Evolutionary conservation across 139 green algal species (phyloP).

Genomic region (Micromonas commoda): DNA sequence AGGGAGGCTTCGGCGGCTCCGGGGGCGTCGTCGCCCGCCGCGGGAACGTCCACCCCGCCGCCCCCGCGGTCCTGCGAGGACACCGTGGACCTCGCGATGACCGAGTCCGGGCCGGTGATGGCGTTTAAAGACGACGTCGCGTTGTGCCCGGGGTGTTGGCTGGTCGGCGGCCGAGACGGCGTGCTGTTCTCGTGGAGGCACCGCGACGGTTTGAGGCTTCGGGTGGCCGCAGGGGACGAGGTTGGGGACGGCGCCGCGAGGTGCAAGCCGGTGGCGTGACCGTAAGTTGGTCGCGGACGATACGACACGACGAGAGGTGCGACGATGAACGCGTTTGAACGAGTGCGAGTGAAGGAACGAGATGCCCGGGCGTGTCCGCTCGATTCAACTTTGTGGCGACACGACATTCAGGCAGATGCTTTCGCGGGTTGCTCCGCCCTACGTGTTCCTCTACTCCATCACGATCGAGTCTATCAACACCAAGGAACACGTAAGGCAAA

Average conservation of each 20-base stretch:
- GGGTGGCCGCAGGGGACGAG: not conserved
- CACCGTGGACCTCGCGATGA: not conserved
- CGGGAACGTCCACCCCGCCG: not conserved
- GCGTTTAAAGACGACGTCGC: conserved; percentile 3
- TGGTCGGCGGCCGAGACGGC: conserved; percentile 6
- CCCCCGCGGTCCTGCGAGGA: not conserved
- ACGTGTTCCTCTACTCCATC: no score
- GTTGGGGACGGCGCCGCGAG: not conserved
- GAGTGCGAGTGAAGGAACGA: not conserved
- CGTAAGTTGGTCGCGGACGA: not conserved
- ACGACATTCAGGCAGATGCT: no score
- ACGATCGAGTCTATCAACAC: no score
- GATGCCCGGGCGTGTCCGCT: no score
- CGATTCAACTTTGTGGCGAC: no score
- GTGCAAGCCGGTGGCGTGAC: not conserved
- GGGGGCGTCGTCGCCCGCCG: not conserved
- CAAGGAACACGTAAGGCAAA: no score
- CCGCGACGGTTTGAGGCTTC: not conserved
- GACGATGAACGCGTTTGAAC: not conserved
- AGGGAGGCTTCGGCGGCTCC: not conserved
- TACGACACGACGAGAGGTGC: not conserved
- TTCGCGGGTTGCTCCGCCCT: no score
- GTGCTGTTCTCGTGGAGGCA: conserved; percentile 4
- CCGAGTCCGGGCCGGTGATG: not conserved
- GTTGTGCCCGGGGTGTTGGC: conserved; percentile 7